These are phyloP conservation scores for Wickerhamomyces sp. DNA, from an alignment of 1,139 yeast species.

Conservation along the genomic window DNA sequence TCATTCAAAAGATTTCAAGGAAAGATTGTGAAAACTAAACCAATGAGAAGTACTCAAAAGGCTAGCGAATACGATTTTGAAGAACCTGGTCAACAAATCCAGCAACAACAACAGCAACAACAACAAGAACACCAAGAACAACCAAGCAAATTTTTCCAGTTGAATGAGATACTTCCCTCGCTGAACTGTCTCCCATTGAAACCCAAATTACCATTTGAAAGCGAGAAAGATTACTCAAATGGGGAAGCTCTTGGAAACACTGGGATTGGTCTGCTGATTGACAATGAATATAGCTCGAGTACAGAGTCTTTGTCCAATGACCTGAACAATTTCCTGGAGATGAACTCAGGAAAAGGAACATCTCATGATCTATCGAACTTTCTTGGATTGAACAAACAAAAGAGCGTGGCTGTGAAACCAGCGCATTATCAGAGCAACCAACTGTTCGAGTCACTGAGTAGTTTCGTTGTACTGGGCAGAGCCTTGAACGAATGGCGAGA, in stretches of 20 bases:
- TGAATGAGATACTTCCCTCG: slow-evolving; percentile 4
- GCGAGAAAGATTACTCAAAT: background rate
- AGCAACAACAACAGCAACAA: too few relatives aligned
- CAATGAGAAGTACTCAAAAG: background rate
- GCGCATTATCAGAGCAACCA: background rate
- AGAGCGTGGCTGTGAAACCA: background rate
- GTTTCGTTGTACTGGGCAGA: slow-evolving; percentile 47
- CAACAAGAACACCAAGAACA: slow-evolving; percentile 9
- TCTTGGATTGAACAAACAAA: too few relatives aligned
- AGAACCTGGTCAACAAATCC: too few relatives aligned
- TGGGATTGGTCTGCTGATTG: slow-evolving; percentile 4
- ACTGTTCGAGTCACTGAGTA: slow-evolving; percentile 8
- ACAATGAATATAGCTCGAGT: slow-evolving; percentile 4
- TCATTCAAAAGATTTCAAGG: slow-evolving; percentile 33
- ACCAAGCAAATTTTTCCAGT: slow-evolving; percentile 2
- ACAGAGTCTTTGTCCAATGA: slow-evolving; percentile 2
- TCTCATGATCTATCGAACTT: background rate
- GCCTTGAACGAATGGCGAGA: slow-evolving; percentile 63
- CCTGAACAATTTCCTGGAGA: slow-evolving; percentile 1
- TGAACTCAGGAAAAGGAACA: background rate
- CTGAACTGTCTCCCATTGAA: slow-evolving; percentile 9
- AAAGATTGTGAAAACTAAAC: slow-evolving; percentile 9
- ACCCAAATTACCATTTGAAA: slow-evolving; percentile 16
- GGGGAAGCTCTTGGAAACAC: background rate
- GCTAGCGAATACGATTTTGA: too few relatives aligned